A percentile compares a stretch with the other conserved stretches of the same genome.
phyloP scores from a whole-genome alignment of 129 eudicot species.

The Flaveria brownii region DNA sequence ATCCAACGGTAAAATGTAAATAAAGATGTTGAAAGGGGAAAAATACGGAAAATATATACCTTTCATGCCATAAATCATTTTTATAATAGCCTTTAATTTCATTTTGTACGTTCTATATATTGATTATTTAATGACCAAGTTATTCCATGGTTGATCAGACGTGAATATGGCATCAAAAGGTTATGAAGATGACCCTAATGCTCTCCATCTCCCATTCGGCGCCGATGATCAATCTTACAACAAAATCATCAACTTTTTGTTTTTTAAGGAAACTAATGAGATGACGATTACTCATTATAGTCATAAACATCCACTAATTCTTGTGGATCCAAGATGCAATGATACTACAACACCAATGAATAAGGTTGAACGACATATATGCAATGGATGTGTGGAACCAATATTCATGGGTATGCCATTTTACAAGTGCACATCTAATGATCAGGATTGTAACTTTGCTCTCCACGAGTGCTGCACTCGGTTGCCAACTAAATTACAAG shows the following conservation, averaged over 20 bases:
- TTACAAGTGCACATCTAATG: neutral
- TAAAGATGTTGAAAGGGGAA: neutral
- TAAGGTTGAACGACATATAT: neutral
- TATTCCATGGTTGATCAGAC: neutral
- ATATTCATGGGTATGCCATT: neutral
- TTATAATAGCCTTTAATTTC: neutral
- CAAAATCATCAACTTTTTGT: neutral
- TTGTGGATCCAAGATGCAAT: neutral
- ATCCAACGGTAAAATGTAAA: neutral
- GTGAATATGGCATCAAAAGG: neutral
- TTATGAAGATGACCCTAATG: neutral
- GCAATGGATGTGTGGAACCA: neutral
- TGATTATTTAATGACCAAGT: neutral
- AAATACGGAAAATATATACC: neutral
- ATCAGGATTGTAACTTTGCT: neutral
- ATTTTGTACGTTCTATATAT: neutral
- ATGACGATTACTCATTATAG: neutral
- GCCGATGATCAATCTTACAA: neutral
- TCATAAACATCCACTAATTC: conserved; percentile 2
- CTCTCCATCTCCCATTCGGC: neutral
- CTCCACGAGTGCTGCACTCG: neutral
- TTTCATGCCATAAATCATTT: neutral
- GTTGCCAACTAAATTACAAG: neutral
- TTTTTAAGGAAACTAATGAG: neutral
- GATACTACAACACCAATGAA: neutral